These are phyloP conservation scores for Pythium biforme DNA, from an alignment of 352 stramenopile species.

Conservation along the genomic window DNA sequence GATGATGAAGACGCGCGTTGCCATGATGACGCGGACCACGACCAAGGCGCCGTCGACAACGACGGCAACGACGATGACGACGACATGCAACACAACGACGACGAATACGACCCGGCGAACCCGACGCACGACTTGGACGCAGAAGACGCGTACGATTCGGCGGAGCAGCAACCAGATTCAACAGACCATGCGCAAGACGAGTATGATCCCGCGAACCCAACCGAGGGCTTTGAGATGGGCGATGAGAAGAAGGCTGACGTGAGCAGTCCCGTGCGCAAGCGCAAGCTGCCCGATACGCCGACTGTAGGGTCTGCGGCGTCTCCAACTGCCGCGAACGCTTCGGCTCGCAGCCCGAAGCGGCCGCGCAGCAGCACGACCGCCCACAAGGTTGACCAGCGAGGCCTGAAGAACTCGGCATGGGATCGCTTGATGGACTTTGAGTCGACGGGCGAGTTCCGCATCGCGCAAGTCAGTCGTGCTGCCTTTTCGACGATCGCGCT, in stretches of 20 bases:
- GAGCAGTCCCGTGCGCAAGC: slow-evolving; percentile 14
- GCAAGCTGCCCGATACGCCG: slow-evolving; percentile 14
- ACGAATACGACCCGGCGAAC: slow-evolving; percentile 37
- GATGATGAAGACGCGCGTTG: slow-evolving; percentile 5
- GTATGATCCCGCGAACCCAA: slow-evolving; percentile 28
- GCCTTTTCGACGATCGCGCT: slow-evolving; percentile 60
- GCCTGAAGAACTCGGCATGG: slow-evolving; percentile 60
- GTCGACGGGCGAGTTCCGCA: slow-evolving; percentile 49
- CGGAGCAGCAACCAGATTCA: background rate
- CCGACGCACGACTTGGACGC: slow-evolving; percentile 19
- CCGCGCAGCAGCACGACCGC: background rate
- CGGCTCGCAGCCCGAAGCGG: slow-evolving; percentile 19
- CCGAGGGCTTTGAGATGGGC: background rate
- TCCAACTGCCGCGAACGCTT: background rate
- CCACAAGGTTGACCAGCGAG: slow-evolving; percentile 26
- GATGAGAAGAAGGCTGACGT: background rate
- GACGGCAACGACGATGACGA: background rate
- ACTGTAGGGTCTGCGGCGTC: slow-evolving; percentile 6
- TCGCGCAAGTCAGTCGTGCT: slow-evolving; percentile 73
- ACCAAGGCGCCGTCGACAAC: background rate
- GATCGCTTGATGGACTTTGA: slow-evolving; percentile 80
- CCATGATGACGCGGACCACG: background rate
- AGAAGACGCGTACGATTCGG: slow-evolving; percentile 15
- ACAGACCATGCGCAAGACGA: slow-evolving; percentile 16
- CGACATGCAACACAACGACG: slow-evolving; percentile 17